phyloP scores from a whole-genome alignment of 2,329 filamentous ascomycete genomes.

The Amauroascus verrucosus region DNA sequence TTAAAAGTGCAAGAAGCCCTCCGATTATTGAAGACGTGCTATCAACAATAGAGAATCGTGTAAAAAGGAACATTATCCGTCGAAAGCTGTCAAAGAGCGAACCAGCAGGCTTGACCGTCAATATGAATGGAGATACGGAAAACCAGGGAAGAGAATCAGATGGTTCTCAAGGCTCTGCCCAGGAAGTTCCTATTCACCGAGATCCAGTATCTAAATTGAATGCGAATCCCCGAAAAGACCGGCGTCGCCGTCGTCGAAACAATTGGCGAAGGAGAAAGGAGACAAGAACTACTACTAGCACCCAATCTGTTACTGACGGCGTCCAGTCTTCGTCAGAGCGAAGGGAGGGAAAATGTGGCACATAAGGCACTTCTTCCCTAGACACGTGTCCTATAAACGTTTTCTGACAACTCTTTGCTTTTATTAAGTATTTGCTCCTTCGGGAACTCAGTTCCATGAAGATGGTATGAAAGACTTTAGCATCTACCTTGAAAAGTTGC shows the following conservation, averaged over 20 bases:
- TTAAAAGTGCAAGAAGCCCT: not conserved
- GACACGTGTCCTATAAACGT: not conserved
- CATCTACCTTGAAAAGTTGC: conserved; percentile 8
- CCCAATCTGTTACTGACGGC: conserved; percentile 2
- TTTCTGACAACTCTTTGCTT: not conserved
- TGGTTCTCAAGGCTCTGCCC: not conserved
- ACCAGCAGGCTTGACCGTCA: conserved; percentile 9
- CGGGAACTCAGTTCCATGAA: not conserved
- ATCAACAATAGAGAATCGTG: not conserved
- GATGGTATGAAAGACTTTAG: conserved; percentile 9
- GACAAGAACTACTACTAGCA: conserved; percentile 3
- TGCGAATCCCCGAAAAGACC: conserved; percentile 4
- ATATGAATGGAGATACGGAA: not conserved
- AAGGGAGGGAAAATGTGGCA: not conserved
- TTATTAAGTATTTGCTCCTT: not conserved
- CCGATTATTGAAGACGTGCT: not conserved
- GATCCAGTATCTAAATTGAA: not conserved
- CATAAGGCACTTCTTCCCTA: not conserved
- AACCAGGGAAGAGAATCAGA: not conserved
- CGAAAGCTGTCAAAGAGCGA: conserved; percentile 18
- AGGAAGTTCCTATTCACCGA: not conserved
- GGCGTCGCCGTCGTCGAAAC: conserved; percentile 15
- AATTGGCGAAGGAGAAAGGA: conserved; percentile 13
- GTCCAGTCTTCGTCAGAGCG: not conserved
- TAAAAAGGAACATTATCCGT: conserved; percentile 8